Evolutionary conservation across 2,329 filamentous ascomycete species (phyloP).

Genomic region (Rhexocercosporidium sp.): DNA sequence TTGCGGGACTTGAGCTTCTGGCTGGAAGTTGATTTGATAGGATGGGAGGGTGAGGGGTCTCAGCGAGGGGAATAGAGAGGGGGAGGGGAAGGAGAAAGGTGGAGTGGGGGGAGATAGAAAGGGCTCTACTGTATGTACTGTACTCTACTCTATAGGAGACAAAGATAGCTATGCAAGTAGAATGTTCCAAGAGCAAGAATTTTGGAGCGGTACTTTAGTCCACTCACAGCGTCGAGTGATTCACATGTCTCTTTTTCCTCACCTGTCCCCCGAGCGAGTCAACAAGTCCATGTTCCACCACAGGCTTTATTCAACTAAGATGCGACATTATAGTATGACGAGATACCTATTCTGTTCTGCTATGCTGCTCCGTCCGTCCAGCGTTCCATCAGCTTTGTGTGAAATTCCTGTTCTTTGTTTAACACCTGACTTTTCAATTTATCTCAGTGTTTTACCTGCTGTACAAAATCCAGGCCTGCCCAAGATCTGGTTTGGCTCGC

Average conservation of each 20-base stretch:
- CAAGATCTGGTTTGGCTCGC: not conserved
- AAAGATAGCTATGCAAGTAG: too few species aligned
- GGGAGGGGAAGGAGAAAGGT: too few species aligned
- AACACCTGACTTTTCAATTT: not conserved
- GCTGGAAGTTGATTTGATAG: too few species aligned
- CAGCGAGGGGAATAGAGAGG: too few species aligned
- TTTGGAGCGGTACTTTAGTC: too few species aligned
- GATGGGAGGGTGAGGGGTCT: too few species aligned
- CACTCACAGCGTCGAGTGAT: not conserved
- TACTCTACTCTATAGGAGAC: too few species aligned
- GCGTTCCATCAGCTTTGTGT: not conserved
- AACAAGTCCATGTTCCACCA: not conserved
- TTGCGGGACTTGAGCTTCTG: too few species aligned
- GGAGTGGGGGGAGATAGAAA: too few species aligned
- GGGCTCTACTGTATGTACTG: too few species aligned
- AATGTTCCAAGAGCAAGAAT: too few species aligned
- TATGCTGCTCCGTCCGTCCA: not conserved
- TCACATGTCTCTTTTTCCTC: not conserved
- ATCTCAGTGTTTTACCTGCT: not conserved
- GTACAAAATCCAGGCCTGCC: not conserved
- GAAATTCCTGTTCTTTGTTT: not conserved
- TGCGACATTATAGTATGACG: slow-evolving; percentile 2
- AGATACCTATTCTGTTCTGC: not conserved
- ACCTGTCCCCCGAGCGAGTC: not conserved
- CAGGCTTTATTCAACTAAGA: not conserved